Evolutionary conservation across 768 basidiomycete species (phyloP).

Genomic region (Rubroboletus satanas): DNA sequence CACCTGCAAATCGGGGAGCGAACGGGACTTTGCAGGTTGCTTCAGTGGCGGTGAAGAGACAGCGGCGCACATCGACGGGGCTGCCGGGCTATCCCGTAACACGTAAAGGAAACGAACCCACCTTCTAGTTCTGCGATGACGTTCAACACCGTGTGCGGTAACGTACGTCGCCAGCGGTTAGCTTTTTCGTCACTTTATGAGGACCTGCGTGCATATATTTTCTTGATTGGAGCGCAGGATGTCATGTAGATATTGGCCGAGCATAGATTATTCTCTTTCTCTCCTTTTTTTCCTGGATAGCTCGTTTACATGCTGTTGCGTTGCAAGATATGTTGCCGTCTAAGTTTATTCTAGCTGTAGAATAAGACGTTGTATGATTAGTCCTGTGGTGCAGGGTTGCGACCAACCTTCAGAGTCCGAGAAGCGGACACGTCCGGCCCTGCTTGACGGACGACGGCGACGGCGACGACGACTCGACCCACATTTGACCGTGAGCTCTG

Average conservation of each 20-base stretch:
- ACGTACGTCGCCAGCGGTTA: conserved; percentile 11
- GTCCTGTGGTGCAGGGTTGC: conserved; percentile 22
- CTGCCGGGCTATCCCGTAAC: conserved; percentile 38
- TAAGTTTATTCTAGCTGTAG: conserved; percentile 34
- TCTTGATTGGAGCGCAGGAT: conserved; percentile 33
- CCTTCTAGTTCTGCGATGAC: conserved; percentile 11
- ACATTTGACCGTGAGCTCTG: not conserved
- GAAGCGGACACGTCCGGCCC: conserved; percentile 1
- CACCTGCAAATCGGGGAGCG: conserved; percentile 29
- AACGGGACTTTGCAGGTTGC: conserved; percentile 19
- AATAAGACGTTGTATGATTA: conserved; percentile 25
- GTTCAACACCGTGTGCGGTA: not conserved
- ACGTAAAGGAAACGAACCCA: conserved; percentile 27
- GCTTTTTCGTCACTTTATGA: conserved; percentile 11
- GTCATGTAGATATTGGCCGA: conserved; percentile 30
- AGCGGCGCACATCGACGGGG: conserved; percentile 71
- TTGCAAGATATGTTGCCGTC: conserved; percentile 24
- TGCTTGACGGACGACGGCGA: conserved; percentile 11
- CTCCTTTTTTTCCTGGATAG: conserved; percentile 7
- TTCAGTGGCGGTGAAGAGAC: conserved; percentile 62
- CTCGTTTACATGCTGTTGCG: conserved; percentile 18
- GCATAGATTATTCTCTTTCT: conserved; percentile 33
- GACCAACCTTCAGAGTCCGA: conserved; percentile 2
- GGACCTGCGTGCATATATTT: conserved; percentile 28
- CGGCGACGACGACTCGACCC: conserved; percentile 11